Evolutionary conservation across 2,329 filamentous ascomycete genomes (phyloP).

Genomic region (Diaporthe ampelina): DNA sequence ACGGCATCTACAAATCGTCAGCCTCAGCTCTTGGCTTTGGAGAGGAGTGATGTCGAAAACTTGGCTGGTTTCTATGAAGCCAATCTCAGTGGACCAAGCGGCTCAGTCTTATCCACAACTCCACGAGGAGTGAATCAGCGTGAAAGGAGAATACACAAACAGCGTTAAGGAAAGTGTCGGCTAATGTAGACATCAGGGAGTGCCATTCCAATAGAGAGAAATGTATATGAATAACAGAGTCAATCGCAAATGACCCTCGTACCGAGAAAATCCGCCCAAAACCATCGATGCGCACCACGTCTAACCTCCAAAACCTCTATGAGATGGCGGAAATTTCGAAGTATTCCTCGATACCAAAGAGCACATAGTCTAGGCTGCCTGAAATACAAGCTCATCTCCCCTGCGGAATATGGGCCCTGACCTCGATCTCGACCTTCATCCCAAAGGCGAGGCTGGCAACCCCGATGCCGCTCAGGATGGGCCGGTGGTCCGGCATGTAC

Average conservation of each 20-base stretch:
- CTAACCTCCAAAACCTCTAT: not conserved
- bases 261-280: not conserved
- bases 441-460: constrained; percentile 2
- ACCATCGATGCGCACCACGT: not conserved
- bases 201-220: not conserved
- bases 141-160: not conserved
- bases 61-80: not conserved
- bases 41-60: not conserved
- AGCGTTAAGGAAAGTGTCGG: not conserved
- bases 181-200: not conserved
- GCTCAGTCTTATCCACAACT: not conserved
- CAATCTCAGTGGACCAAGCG: too few relatives aligned
- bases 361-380: not conserved
- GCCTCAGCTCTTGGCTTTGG: not conserved
- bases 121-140: not conserved
- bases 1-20: not conserved
- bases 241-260: not conserved
- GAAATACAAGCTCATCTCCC: not conserved
- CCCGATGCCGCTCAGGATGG: constrained; percentile 7
- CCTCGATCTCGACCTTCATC: constrained; percentile 25
- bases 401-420: not conserved
- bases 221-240: not conserved
- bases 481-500: not conserved
- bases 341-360: not conserved
- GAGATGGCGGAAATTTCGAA: not conserved